These are phyloP conservation scores for Periconia sp. DNA, from an alignment of 2,329 filamentous ascomycete species.

Conservation along the genomic window DNA sequence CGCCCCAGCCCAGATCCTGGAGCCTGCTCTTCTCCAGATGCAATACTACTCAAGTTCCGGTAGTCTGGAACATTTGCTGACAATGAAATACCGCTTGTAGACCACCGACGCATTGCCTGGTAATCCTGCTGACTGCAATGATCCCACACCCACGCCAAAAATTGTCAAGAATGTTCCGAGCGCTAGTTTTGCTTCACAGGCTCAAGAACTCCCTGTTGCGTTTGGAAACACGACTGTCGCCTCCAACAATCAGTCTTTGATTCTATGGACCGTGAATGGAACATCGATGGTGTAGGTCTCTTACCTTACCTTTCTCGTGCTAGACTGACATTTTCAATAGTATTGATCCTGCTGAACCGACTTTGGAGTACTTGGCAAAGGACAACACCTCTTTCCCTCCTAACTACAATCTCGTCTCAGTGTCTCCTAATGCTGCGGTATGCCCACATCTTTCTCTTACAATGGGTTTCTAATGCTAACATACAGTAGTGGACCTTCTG, in stretches of 20 bases:
- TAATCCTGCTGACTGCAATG: constrained; percentile 39
- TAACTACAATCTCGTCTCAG: constrained; percentile 50
- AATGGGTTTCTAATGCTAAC: constrained; percentile 5
- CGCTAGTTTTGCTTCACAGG: constrained; percentile 28
- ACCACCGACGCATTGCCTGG: constrained; percentile 30
- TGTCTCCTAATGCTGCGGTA: constrained; percentile 38
- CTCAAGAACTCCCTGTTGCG: constrained; percentile 23
- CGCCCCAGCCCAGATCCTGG: too few species aligned
- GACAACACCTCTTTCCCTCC: constrained; percentile 48
- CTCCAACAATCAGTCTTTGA: constrained; percentile 28
- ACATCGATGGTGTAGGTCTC: constrained; percentile 46
- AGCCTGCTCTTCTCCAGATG: too few species aligned
- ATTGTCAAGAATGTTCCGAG: constrained; percentile 44
- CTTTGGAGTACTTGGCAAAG: constrained; percentile 51
- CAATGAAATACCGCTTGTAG: too few species aligned
- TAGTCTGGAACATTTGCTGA: too few species aligned
- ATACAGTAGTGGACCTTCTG: constrained; percentile 50
- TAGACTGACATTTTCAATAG: constrained; percentile 10
- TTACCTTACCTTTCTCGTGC: not conserved
- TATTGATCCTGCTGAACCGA: constrained; percentile 57
- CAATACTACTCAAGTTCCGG: too few species aligned
- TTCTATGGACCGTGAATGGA: constrained; percentile 49
- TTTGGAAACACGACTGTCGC: constrained; percentile 34
- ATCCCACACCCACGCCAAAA: constrained; percentile 43
- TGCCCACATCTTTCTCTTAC: not conserved